Base-by-base conservation (phyloP, 2,329 filamentous ascomycete genomes). In the Ophiostoma pallidulum region DNA sequence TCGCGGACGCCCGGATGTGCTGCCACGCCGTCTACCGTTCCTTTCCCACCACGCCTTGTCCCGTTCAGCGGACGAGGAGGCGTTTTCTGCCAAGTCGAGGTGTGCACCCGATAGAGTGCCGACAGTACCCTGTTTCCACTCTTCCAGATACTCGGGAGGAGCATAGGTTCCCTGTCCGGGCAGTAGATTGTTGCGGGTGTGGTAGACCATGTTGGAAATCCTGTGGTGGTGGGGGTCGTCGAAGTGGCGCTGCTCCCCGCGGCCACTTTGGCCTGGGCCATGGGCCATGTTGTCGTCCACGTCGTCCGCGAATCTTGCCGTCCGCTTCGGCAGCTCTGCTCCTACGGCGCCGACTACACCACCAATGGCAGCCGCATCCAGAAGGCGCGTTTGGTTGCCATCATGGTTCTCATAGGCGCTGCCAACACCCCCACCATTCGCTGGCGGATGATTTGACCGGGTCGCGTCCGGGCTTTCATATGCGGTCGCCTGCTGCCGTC, bases 1-100 rank as follows among this genome's bases (percentile, higher is more conserved):
- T 45, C 72, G 68, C n/a, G 68, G 70, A 29, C 72, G 67, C 3
- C 69, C 63, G 1, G 70, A 58, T 45, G 73, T 69, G 49, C 73
- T 70, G 47, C 66, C 65, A 50, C 75, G 57, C 62, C 67, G 56
- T 71, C 69, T 51, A 65, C 66, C 52, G 61, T 72, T 26, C 65
- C 70, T 45, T 60, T 94, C 88, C 87, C 88, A 92, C 87, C 87
- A 94, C 2, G 85, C 69, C 54, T 75, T 74, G 52, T 70, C 70
- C 52, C 68, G 74, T 36, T 80, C 76, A 26, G 0, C 57, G 49
- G 8, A 56, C 14, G 63, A 51, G 18, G 59, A 52, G 3, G 64
- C 59, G 7, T 66, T 62, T 8, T 68, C 63, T 48, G 72, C 69
- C 28, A 86, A 72, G 50, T 86, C 77, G 26, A 87, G 71, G 43